Conservation (phyloP, 305 asterid species). For the Withania somnifera region DNA sequence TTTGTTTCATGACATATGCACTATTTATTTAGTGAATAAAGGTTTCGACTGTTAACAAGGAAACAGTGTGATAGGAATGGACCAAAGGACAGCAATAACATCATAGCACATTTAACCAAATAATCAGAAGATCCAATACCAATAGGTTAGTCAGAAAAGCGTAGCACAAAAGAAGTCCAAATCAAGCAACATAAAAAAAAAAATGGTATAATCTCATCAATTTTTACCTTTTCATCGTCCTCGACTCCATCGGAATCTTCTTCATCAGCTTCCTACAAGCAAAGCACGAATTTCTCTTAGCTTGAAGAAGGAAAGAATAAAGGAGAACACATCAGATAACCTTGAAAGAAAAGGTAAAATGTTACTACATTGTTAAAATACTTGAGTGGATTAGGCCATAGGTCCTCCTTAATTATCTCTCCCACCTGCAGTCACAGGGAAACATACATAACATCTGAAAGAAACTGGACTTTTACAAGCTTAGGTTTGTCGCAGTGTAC, state of each 20-base stretch:
- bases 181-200: constrained; percentile 4
- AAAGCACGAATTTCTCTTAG: constrained; percentile 2
- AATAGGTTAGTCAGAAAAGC: not conserved
- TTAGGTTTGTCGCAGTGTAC: not conserved
- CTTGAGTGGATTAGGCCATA: constrained; percentile 52
- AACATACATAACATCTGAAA: not conserved
- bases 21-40: not conserved
- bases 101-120: not conserved
- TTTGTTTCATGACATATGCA: not conserved
- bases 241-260: constrained; percentile 31
- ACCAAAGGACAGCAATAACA: not conserved
- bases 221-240: constrained; percentile 28
- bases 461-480: not conserved
- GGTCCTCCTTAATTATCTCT: constrained; percentile 41
- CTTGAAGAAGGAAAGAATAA: not conserved
- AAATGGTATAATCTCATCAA: not conserved
- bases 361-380: constrained; percentile 30
- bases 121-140: not conserved
- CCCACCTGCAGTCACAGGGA: constrained; percentile 41
- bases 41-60: not conserved
- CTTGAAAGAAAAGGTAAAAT: not conserved
- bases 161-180: not conserved
- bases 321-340: not conserved
- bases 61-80: not conserved
- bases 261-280: constrained; percentile 37